Conservation (phyloP, 306 rosid species). For the Elaeagnus macrophylla region DNA sequence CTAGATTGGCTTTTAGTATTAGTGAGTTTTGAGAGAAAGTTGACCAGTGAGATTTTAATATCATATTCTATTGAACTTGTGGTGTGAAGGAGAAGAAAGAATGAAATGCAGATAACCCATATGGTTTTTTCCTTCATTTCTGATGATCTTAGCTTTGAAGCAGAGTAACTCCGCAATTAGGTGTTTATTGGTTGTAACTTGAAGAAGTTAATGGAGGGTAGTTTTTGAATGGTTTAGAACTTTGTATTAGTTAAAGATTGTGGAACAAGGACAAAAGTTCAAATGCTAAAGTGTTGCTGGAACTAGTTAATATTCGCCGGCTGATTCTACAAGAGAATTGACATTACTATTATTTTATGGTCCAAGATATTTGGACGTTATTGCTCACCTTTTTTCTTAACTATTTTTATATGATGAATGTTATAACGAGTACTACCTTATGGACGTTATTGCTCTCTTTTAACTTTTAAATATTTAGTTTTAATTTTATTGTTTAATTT, state of each 20-base stretch:
- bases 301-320: constrained; percentile 26
- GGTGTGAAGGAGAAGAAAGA: constrained; percentile 24
- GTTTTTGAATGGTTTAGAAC: constrained; percentile 13
- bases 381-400: constrained; percentile 10
- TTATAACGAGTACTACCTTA: too few relatives aligned
- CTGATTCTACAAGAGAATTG: constrained; percentile 39
- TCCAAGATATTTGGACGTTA: background rate
- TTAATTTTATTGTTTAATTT: too few relatives aligned
- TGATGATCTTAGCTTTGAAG: constrained; percentile 10
- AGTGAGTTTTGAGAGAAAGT: constrained; percentile 42
- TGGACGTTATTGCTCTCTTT: too few relatives aligned
- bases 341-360: constrained; percentile 1
- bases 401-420: background rate
- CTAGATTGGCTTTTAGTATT: constrained; percentile 16
- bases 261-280: constrained; percentile 22
- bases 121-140: constrained; percentile 34
- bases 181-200: background rate
- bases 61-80: constrained; percentile 40
- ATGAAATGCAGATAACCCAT: constrained; percentile 29
- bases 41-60: constrained; percentile 37
- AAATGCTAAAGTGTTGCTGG: constrained; percentile 20
- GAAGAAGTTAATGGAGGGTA: constrained; percentile 2
- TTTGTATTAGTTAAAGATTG: background rate
- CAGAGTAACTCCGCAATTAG: constrained; percentile 5
- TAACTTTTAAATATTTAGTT: too few relatives aligned